These are phyloP conservation scores for Henckelia pumila DNA, from an alignment of 257 asterid genomes.

Conservation along the genomic window DNA sequence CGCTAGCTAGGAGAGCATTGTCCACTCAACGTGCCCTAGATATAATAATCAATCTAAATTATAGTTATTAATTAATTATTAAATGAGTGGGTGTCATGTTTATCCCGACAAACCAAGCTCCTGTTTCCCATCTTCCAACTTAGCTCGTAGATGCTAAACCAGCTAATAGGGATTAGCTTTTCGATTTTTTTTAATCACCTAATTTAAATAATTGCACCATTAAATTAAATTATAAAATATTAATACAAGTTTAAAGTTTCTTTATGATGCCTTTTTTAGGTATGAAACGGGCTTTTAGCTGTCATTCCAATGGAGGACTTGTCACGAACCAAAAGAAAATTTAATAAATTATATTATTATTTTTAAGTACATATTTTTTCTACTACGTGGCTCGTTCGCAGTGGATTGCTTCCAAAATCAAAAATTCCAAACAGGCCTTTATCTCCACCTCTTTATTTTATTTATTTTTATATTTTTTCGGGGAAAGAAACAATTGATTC, in stretches of 20 bases:
- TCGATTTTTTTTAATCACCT: constrained; percentile 6
- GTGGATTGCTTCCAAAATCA: not conserved
- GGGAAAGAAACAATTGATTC: too few species aligned
- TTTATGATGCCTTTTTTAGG: constrained; percentile 19
- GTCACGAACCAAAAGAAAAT: too few species aligned
- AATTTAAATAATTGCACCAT: constrained; percentile 23
- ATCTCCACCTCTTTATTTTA: constrained; percentile 5
- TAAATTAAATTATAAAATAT: not conserved
- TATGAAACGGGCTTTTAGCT: constrained; percentile 16
- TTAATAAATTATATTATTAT: constrained; percentile 6
- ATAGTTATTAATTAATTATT: too few species aligned
- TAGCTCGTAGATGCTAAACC: constrained; percentile 31
- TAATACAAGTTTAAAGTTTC: constrained; percentile 19
- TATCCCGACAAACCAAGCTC: constrained; percentile 36
- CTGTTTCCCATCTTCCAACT: constrained; percentile 52
- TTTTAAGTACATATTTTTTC: too few species aligned
- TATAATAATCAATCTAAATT: too few species aligned
- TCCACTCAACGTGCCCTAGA: not conserved
- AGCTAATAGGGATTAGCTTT: constrained; percentile 35
- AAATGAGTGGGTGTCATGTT: constrained; percentile 40
- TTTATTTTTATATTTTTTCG: too few species aligned
- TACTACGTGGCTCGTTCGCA: not conserved
- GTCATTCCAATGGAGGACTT: not conserved
- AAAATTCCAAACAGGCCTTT: not conserved
- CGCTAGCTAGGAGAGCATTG: too few species aligned